These are phyloP conservation scores for Verticillium dahliae DNA, from an alignment of 2,329 filamentous ascomycete species.

Conservation along the genomic window DNA sequence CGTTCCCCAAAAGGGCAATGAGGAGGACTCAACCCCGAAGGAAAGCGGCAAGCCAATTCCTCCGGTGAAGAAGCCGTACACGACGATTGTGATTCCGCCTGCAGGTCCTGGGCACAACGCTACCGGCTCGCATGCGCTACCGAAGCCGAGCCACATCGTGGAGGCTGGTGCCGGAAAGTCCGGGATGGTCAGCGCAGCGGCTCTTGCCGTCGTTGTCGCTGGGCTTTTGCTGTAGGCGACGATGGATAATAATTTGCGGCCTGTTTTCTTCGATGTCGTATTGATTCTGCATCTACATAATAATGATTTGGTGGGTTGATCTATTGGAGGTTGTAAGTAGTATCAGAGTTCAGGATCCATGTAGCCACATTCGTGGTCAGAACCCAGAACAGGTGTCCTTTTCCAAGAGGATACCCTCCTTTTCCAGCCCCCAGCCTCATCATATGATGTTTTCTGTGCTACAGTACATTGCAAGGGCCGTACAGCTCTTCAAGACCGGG, in stretches of 20 bases:
- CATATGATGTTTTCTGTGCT: too few species aligned
- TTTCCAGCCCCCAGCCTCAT: too few species aligned
- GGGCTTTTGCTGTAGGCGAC: neutral
- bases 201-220: slow-evolving; percentile 13
- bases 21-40: slow-evolving; percentile 8
- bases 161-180: slow-evolving; percentile 9
- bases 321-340: too few species aligned
- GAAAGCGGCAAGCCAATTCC: neutral
- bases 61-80: slow-evolving; percentile 7
- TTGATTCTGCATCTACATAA: neutral
- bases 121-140: neutral
- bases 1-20: neutral
- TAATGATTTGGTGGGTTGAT: too few species aligned
- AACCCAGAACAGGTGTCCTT: too few species aligned
- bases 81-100: slow-evolving; percentile 19
- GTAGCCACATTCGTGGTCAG: too few species aligned
- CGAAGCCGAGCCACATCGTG: slow-evolving; percentile 7
- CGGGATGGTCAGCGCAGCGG: slow-evolving; percentile 6
- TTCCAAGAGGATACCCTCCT: too few species aligned
- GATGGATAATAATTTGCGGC: neutral
- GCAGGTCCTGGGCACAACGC: neutral
- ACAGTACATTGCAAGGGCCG: too few species aligned
- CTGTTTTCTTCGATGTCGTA: neutral
- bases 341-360: too few species aligned
- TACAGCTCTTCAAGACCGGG: neutral